Conservation (phyloP, 768 basidiomycete species). For the Tulasnella sp. region DNA sequence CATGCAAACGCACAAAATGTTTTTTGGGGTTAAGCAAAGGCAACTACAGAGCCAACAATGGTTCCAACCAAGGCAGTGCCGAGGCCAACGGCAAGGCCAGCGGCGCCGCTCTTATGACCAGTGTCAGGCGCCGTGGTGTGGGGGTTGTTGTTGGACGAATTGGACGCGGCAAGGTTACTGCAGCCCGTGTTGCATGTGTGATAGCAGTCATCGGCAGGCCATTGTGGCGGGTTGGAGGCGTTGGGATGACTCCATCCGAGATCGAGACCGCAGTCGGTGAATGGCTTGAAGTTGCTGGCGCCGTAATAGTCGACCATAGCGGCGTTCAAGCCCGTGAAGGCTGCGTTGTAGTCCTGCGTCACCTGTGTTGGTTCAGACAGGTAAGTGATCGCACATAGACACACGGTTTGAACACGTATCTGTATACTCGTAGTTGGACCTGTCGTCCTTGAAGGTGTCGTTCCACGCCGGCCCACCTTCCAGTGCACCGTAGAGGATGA, state of each 20-base stretch:
- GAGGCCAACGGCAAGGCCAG: no score
- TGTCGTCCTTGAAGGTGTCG: slow-evolving; percentile 4
- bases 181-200: slow-evolving; percentile 10
- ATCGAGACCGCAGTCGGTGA: slow-evolving; percentile 10
- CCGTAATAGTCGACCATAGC: slow-evolving; percentile 8
- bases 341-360: slow-evolving; percentile 10
- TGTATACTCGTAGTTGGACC: background rate
- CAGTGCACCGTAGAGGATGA: slow-evolving; percentile 7
- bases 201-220: slow-evolving; percentile 6
- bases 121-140: no score
- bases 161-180: background rate
- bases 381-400: background rate
- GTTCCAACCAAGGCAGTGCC: no score
- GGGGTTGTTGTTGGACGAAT: background rate
- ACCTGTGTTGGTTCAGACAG: background rate
- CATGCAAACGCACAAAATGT: no score
- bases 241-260: slow-evolving; percentile 8
- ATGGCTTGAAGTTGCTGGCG: background rate
- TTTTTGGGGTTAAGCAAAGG: no score
- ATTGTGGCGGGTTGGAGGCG: background rate
- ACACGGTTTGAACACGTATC: background rate
- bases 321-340: slow-evolving; percentile 8
- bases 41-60: no score
- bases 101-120: no score
- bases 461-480: slow-evolving; percentile 7